These are phyloP conservation scores for Sporobolomyces roseus DNA, from an alignment of 768 basidiomycete genomes.

Conservation along the genomic window DNA sequence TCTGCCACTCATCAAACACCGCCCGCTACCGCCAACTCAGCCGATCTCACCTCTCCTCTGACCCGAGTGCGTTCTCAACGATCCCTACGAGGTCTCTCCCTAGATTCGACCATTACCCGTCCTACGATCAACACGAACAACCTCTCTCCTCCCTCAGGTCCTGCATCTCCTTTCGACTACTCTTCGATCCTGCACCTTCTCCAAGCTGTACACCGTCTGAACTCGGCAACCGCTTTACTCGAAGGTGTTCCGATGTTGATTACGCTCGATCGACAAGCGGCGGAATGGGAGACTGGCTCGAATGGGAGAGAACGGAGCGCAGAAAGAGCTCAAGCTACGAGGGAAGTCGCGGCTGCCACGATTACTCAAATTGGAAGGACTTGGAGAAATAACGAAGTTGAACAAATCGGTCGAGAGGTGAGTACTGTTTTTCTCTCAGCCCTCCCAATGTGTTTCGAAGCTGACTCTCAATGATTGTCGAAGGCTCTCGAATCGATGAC, in stretches of 20 bases:
- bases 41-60: background rate
- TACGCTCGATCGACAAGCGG: conserved; percentile 9
- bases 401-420: conserved; percentile 4
- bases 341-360: conserved; percentile 11
- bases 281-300: background rate
- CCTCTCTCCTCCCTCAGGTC: background rate
- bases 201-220: background rate
- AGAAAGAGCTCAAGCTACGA: conserved; percentile 14
- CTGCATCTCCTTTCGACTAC: background rate
- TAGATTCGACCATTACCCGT: conserved; percentile 5
- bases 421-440: background rate
- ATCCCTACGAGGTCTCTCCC: background rate
- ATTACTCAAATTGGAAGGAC: background rate
- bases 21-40: background rate
- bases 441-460: background rate
- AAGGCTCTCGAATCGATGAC: conserved; percentile 5
- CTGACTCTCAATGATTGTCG: no score
- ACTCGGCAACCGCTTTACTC: conserved; percentile 9
- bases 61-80: conserved; percentile 7
- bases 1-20: background rate
- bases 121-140: background rate
- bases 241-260: conserved; percentile 29
- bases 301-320: background rate
- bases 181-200: background rate
- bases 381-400: conserved; percentile 8